These are phyloP conservation scores for Malassezia dermatis DNA, from an alignment of 1,284 basidiomycete genomes.

Conservation along the genomic window DNA sequence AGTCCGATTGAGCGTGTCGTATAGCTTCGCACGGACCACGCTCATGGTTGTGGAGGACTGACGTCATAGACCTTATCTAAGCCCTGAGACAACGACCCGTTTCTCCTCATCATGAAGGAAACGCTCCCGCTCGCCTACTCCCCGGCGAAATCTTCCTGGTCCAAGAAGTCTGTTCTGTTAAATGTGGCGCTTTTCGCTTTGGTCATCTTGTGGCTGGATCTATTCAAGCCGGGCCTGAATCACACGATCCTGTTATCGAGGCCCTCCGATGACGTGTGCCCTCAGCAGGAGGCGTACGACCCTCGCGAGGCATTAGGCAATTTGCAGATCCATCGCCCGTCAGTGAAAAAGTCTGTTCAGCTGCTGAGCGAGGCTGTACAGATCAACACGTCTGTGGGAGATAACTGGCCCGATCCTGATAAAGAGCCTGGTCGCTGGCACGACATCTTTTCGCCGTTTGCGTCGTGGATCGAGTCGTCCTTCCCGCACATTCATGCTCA, in stretches of 20 bases:
- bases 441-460: constrained; percentile 26
- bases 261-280: neutral
- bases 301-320: neutral
- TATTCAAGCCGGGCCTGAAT: neutral
- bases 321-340: neutral
- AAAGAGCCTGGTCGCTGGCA: constrained; percentile 23
- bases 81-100: neutral
- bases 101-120: neutral
- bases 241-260: neutral
- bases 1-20: neutral
- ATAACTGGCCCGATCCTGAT: constrained; percentile 27
- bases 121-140: neutral
- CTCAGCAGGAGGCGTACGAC: constrained; percentile 13
- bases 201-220: neutral
- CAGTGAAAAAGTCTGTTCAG: neutral
- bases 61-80: neutral
- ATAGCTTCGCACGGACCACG: neutral
- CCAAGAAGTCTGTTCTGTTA: neutral
- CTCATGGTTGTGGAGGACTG: neutral
- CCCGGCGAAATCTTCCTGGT: neutral
- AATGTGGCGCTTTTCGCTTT: neutral
- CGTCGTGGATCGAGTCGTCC: constrained; percentile 22
- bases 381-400: constrained; percentile 33
- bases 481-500: constrained; percentile 29
- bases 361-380: constrained; percentile 31